Percentiles rank a stretch among this genome's conserved stretches.
Conservation (phyloP, 2,329 filamentous ascomycete species). For the Sclerotinia spermophila region DNA sequence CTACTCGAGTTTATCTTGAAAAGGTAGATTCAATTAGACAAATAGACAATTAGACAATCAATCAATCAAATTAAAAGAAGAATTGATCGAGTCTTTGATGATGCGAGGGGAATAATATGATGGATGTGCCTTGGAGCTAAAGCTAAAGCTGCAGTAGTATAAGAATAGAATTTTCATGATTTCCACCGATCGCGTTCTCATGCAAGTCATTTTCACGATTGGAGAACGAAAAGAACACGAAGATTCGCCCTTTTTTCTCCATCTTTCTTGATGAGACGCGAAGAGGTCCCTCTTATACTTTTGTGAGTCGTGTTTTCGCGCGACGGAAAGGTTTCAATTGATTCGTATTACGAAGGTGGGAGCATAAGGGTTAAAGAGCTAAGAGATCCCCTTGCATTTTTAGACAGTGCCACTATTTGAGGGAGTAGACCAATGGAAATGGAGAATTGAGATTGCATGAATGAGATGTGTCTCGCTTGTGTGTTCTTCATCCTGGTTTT, state of each 20-base stretch:
- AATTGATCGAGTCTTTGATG: not conserved
- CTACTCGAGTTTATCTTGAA: not conserved
- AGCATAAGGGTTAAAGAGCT: too few species aligned
- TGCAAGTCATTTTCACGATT: not conserved
- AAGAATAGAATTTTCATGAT: not conserved
- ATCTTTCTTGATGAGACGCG: not conserved
- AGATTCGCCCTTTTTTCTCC: not conserved
- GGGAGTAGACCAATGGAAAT: not conserved
- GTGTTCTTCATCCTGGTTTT: not conserved
- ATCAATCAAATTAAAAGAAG: not conserved
- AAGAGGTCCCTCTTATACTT: not conserved
- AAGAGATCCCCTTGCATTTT: not conserved
- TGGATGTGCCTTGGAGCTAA: not conserved
- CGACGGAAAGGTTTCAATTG: not conserved
- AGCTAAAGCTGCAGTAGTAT: not conserved
- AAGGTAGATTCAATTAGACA: not conserved
- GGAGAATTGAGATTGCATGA: constrained; percentile 3
- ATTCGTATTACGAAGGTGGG: not conserved
- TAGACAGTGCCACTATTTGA: not conserved
- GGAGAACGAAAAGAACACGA: not conserved
- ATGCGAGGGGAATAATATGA: not conserved
- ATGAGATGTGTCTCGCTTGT: constrained; percentile 3
- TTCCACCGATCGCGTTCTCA: not conserved
- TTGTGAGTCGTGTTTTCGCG: not conserved
- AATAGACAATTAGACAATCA: not conserved